Conservation (phyloP, 352 stramenopile genomes). For the Elongisporangium prolatum region DNA sequence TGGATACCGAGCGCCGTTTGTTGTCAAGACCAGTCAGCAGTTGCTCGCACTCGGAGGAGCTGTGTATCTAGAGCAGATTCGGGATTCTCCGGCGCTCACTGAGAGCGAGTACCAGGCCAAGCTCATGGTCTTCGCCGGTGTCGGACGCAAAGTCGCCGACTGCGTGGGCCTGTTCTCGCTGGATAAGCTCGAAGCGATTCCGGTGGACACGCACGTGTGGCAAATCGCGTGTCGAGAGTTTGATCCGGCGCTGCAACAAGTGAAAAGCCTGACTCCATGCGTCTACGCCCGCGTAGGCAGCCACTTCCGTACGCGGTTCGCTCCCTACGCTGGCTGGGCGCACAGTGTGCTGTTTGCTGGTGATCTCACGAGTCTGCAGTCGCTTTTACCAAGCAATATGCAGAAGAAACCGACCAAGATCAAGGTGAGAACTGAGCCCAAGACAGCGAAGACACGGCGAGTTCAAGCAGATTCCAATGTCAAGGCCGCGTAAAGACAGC, state of each 20-base stretch:
- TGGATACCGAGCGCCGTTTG: slow-evolving; percentile 88
- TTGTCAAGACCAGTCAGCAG: slow-evolving; percentile 78
- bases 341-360: slow-evolving; percentile 63
- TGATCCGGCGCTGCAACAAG: slow-evolving; percentile 31
- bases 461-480: not conserved
- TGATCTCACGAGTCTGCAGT: slow-evolving; percentile 39
- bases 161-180: slow-evolving; percentile 97
- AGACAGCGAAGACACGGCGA: not conserved
- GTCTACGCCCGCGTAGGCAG: slow-evolving; percentile 89
- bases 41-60: slow-evolving; percentile 58
- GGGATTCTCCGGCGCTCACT: slow-evolving; percentile 13
- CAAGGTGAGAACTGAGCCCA: not conserved
- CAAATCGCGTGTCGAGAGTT: slow-evolving; percentile 91
- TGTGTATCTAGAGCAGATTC: slow-evolving; percentile 54
- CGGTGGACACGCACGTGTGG: slow-evolving; percentile 97
- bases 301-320: slow-evolving; percentile 91
- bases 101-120: slow-evolving; percentile 41
- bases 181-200: slow-evolving; percentile 90
- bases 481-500: not conserved
- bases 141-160: slow-evolving; percentile 96
- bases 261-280: slow-evolving; percentile 78
- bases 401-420: slow-evolving; percentile 17
- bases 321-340: slow-evolving; percentile 90
- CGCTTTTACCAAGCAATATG: slow-evolving; percentile 10
- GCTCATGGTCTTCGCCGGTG: slow-evolving; percentile 73